Conservation (phyloP, 2,329 filamentous ascomycete species). For the Xylariaceae sp. region DNA sequence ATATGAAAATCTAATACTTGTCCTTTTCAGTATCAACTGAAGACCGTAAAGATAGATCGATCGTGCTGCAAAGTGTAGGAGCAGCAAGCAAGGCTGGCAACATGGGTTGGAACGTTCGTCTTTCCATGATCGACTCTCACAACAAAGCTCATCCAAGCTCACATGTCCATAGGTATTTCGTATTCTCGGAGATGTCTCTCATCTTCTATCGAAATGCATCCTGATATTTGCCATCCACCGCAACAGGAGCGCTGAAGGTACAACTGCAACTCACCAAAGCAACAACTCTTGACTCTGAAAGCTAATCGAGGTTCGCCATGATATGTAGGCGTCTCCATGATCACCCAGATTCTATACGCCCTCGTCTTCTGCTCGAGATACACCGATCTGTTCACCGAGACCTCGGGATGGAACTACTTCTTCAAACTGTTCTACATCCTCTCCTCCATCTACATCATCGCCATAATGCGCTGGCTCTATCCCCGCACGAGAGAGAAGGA, state of each 20-base stretch:
- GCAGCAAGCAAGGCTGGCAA: slow-evolving; percentile 11
- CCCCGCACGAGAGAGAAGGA: slow-evolving; percentile 86
- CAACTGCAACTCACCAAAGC: slow-evolving; percentile 11
- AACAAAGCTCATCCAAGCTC: background rate
- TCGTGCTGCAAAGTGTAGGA: too few species aligned
- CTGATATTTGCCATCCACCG: slow-evolving; percentile 86
- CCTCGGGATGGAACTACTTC: slow-evolving; percentile 64
- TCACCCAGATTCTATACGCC: slow-evolving; percentile 85
- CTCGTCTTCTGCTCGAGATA: slow-evolving; percentile 84
- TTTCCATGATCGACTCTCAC: slow-evolving; percentile 4
- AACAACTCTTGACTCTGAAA: background rate
- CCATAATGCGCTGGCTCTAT: slow-evolving; percentile 80
- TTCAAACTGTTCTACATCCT: slow-evolving; percentile 89
- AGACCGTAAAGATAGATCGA: too few species aligned
- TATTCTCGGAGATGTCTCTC: slow-evolving; percentile 77
- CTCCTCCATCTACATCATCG: slow-evolving; percentile 81
- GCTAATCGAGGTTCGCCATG: slow-evolving; percentile 16
- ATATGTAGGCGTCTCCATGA: slow-evolving; percentile 80
- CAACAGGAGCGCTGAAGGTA: slow-evolving; percentile 82
- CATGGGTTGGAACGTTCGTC: slow-evolving; percentile 31
- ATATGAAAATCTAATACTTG: too few species aligned
- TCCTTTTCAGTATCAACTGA: slow-evolving; percentile 4
- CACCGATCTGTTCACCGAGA: slow-evolving; percentile 68
- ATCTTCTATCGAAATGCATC: slow-evolving; percentile 83
- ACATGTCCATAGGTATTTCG: slow-evolving; percentile 55